Base-by-base conservation (phyloP, 2,329 filamentous ascomycete genomes). In the Emmonsiellopsis sp. region DNA sequence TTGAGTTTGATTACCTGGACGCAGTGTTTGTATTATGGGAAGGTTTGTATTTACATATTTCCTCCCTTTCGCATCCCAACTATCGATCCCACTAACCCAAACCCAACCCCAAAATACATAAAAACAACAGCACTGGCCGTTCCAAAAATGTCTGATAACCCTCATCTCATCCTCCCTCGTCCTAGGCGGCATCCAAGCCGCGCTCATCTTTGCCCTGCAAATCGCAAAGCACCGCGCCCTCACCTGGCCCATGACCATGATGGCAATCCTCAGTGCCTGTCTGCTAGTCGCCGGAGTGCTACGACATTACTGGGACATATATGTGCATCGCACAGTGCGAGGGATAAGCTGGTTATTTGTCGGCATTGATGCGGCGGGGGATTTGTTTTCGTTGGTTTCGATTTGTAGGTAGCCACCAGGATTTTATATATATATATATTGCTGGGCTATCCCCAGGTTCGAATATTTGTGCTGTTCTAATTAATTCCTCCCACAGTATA, bases 261-360 rank as follows among this genome's bases (percentile, higher is more conserved):
- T 87, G 83, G 84, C 84, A 1, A 77, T 81, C 0, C 65, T 87
- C 0, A 83, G 84, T 0, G 83, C 84, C 0, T 65, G 74, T 0
- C 72, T 88, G 2, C 76, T 88, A 1, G 82, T 81, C 1, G 76
- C 81, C 1, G 85, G 85, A 0, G 85, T 88, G 0, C 67, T 86
- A 7, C 71, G 80, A 2, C 84, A 88, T 63, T 88, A 87, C 61
- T 80, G 78, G 73, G 84, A 88, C 57, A 87, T 89, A 20, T 86
- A 80, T 61, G 63, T 75, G 2, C 79, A 86, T 58, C 76, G 80
- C 6, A 86, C 83, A 0, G 84, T 87, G 1, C 75, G 83, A 11
- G 84, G 85, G 7, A 87, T 88, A 40, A 86, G 83, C 1, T 87
- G 88, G 65, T 70, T 86, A 2, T 89, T 89, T 58, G 83, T 86